Percentiles rank a stretch among this genome's conserved stretches.
Evolutionary conservation across 352 stramenopile genomes (phyloP).

Genomic region (Globisporangium nagaii): DNA sequence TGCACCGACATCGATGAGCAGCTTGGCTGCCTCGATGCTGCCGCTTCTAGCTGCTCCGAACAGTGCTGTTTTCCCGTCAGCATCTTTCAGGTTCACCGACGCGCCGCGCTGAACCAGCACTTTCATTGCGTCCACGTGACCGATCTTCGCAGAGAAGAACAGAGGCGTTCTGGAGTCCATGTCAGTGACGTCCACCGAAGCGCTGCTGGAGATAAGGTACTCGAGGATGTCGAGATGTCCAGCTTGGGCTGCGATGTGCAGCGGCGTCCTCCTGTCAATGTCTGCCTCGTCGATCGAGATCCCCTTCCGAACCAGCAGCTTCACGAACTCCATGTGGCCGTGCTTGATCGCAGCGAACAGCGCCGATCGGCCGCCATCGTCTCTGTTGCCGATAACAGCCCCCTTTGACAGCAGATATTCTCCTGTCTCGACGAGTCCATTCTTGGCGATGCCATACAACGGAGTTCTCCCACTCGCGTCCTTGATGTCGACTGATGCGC

Average conservation of each 20-base stretch:
- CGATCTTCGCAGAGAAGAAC: not conserved
- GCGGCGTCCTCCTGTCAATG: not conserved
- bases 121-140: not conserved
- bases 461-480: not conserved
- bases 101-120: not conserved
- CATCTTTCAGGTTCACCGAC: not conserved
- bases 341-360: not conserved
- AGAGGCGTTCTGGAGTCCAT: not conserved
- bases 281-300: not conserved
- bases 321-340: not conserved
- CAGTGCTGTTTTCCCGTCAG: not conserved
- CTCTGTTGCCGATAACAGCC: not conserved
- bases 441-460: not conserved
- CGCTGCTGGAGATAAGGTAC: not conserved
- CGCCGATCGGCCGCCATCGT: not conserved
- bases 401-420: not conserved
- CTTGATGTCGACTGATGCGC: not conserved
- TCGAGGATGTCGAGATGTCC: not conserved
- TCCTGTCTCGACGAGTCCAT: not conserved
- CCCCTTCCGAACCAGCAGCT: not conserved
- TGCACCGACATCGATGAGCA: not conserved
- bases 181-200: not conserved
- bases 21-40: not conserved
- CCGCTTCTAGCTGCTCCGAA: not conserved
- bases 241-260: not conserved